Base-by-base conservation (phyloP, 805 yeast species). In the Candida takata region DNA sequence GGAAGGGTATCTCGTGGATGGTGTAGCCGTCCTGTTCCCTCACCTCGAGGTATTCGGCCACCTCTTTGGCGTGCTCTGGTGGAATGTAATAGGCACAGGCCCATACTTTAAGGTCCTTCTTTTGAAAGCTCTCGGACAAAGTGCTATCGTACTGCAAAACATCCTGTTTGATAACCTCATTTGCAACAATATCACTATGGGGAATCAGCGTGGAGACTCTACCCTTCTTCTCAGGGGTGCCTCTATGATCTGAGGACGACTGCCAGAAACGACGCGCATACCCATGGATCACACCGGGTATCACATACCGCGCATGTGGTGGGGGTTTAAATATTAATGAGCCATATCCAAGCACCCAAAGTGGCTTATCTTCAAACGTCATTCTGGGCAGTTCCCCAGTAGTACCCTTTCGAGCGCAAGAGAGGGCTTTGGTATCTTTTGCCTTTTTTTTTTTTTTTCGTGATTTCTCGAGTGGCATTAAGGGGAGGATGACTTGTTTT, bases 1-100 rank as follows among this genome's bases (percentile, higher is more conserved):
- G 69, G 51, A 86, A 84, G 5, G 74, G 75, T 4, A 86, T 79
- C 16, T 66, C 58, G 44, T 83, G 85, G 3, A 75, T 64, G 1
- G 85, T 66, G 57, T 88, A 88, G 0, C 97, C 97, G 51, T 86
- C 87, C 55, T 86, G 87, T 49, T 88, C 97, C 37, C 97, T 66
- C 11, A 74, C 68, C 47, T 88, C 95, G 33, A 88, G 65, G 47
- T 85, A 81, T 12, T 71, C 78, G 23, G 66, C 64, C 13, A 85
- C 92, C 38, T 71, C 70, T 5, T 57, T 55, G 0, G 80, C 87
- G 34, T 72, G 54, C 35, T 74, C 72, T 1, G 85, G 72, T 4
- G 79, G 79, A 7, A 88, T 80, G 48, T 81, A 79, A 58, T 85
- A 88, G 0, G 92, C 94, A 33, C 84, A 84, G 1, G 94, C 95